Percentiles rank a stretch among this genome's conserved stretches.
These are phyloP conservation scores for Penicillium bovifimosum DNA, from an alignment of 495 filamentous ascomycete species.

Conservation along the genomic window DNA sequence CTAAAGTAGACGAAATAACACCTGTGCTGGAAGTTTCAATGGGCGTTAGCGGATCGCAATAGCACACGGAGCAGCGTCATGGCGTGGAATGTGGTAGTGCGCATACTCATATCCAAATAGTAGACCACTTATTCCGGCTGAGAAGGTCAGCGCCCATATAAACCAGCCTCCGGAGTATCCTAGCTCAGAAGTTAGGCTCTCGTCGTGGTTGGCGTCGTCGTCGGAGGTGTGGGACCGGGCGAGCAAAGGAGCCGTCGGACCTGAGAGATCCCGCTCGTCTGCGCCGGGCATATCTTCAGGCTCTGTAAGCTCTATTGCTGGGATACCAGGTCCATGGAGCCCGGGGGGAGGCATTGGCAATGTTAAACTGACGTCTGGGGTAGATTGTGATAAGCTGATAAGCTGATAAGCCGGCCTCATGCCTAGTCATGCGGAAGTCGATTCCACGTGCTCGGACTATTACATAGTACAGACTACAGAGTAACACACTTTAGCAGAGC, in stretches of 20 bases:
- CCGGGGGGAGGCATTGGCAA: neutral
- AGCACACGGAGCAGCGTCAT: neutral
- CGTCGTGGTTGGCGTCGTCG: constrained; percentile 10
- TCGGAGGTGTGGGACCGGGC: constrained; percentile 10
- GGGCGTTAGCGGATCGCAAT: constrained; percentile 11
- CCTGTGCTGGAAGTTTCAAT: constrained; percentile 58
- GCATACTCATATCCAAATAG: constrained; percentile 78
- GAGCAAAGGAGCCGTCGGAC: constrained; percentile 31
- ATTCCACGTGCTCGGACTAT: neutral
- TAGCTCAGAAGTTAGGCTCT: constrained; percentile 9
- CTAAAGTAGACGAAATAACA: constrained; percentile 82
- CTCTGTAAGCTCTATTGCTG: constrained; percentile 2
- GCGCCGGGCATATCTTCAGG: constrained; percentile 21
- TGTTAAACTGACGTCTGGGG: constrained; percentile 8
- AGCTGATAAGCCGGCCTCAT: neutral
- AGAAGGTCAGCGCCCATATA: constrained; percentile 72
- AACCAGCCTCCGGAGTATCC: constrained; percentile 36
- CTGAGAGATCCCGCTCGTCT: constrained; percentile 20
- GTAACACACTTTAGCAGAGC: no score
- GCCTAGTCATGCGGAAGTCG: neutral
- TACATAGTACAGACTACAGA: neutral
- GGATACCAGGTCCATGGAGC: constrained; percentile 3
- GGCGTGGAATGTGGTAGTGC: neutral
- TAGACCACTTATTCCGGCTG: constrained; percentile 78
- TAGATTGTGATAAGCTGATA: constrained; percentile 16